Evolutionary conservation across 257 asterid genomes (phyloP).

Genomic region (Petrea volubilis): DNA sequence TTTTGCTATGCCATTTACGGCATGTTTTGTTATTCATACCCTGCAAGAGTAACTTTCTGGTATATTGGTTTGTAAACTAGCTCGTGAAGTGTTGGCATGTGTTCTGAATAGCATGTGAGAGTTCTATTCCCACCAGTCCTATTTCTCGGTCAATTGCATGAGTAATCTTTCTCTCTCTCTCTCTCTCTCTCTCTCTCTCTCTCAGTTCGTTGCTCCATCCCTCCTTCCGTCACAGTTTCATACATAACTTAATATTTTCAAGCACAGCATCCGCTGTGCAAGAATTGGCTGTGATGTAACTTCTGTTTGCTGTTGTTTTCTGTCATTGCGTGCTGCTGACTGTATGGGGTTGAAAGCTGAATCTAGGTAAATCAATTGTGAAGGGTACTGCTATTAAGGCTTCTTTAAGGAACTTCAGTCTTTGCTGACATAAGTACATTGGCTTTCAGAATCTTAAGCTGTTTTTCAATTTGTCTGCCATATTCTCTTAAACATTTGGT

Average conservation of each 20-base stretch:
- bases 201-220: neutral
- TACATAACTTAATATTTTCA: neutral
- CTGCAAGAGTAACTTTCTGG: slow-evolving; percentile 5
- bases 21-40: slow-evolving; percentile 3
- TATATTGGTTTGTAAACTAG: neutral
- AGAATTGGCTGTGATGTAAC: neutral
- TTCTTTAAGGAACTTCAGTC: neutral
- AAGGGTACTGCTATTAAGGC: neutral
- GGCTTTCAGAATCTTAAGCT: neutral
- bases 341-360: neutral
- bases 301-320: slow-evolving; percentile 1
- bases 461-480: neutral
- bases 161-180: neutral
- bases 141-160: neutral
- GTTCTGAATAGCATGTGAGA: neutral
- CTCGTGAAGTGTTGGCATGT: neutral
- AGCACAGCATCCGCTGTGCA: neutral
- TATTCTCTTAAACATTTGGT: neutral
- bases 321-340: neutral
- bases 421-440: neutral
- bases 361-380: neutral
- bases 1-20: slow-evolving; percentile 6
- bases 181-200: neutral
- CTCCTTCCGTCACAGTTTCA: neutral
- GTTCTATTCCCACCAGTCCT: neutral